Evolutionary conservation across 495 filamentous ascomycete species (phyloP).

Genomic region (Penicillium egyptiacum): DNA sequence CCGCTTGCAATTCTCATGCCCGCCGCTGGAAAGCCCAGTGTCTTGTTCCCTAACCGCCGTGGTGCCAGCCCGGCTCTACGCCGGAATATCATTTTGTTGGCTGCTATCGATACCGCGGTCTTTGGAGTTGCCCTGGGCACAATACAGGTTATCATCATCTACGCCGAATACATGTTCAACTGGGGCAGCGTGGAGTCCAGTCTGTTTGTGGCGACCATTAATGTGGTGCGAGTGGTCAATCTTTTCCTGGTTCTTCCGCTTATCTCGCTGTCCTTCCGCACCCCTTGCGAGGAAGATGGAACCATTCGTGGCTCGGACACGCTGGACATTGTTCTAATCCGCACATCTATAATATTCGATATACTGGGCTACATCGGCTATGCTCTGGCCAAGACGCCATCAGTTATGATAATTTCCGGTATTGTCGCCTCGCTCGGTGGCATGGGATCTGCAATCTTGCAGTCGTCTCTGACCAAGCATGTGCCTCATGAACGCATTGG

Average conservation of each 20-base stretch:
- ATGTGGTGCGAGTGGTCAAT: constrained; percentile 67
- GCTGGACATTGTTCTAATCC: constrained; percentile 75
- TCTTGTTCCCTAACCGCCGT: constrained; percentile 60
- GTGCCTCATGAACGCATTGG: constrained; percentile 78
- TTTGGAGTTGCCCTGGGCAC: constrained; percentile 82
- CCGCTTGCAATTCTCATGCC: constrained; percentile 81
- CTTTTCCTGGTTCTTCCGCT: constrained; percentile 74
- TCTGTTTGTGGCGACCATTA: constrained; percentile 74
- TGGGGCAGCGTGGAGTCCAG: constrained; percentile 80
- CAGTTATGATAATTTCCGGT: constrained; percentile 64
- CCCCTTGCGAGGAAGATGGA: constrained; percentile 36
- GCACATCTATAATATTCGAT: constrained; percentile 75
- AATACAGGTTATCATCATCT: constrained; percentile 74
- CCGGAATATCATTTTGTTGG: constrained; percentile 75
- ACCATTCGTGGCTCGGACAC: constrained; percentile 69
- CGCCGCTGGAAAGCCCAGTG: constrained; percentile 58
- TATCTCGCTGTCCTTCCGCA: constrained; percentile 68
- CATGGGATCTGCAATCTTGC: constrained; percentile 78
- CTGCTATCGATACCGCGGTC: constrained; percentile 72
- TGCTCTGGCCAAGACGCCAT: constrained; percentile 55
- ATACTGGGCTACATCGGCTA: constrained; percentile 74
- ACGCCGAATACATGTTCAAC: constrained; percentile 72
- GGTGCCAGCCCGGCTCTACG: constrained; percentile 62
- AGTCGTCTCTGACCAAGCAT: constrained; percentile 84
- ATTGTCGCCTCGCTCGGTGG: constrained; percentile 74